These are phyloP conservation scores for Colletotrichum sublineola DNA, from an alignment of 2,329 filamentous ascomycete genomes.

Conservation along the genomic window DNA sequence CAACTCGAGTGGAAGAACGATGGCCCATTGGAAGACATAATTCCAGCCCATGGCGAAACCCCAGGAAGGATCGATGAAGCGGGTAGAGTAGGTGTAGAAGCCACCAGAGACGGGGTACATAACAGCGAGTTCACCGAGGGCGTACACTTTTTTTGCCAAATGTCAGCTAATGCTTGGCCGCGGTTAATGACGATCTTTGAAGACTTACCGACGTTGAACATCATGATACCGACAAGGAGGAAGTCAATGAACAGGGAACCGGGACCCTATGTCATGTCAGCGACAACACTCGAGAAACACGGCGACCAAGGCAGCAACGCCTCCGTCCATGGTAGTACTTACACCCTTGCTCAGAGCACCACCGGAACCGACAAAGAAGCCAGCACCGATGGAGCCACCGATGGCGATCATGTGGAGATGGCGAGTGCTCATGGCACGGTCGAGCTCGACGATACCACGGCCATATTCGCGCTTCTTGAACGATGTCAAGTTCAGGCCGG, in stretches of 20 bases:
- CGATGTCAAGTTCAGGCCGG: slow-evolving; percentile 55
- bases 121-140: slow-evolving; percentile 72
- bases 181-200: fast-evolving
- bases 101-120: slow-evolving; percentile 74
- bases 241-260: slow-evolving; percentile 64
- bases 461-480: slow-evolving; percentile 51
- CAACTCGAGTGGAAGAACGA: slow-evolving; percentile 64
- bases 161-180: neutral
- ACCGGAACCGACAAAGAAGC: slow-evolving; percentile 73
- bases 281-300: neutral
- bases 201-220: slow-evolving; percentile 64
- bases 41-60: slow-evolving; percentile 69
- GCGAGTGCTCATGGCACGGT: slow-evolving; percentile 65
- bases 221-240: slow-evolving; percentile 69
- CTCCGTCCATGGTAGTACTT: neutral
- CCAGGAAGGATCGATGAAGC: slow-evolving; percentile 73
- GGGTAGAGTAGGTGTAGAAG: slow-evolving; percentile 72
- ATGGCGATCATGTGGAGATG: slow-evolving; percentile 75
- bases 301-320: neutral
- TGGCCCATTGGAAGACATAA: slow-evolving; percentile 64
- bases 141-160: slow-evolving; percentile 57
- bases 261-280: slow-evolving; percentile 49
- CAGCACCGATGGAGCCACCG: slow-evolving; percentile 72
- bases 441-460: slow-evolving; percentile 50
- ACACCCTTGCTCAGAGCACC: slow-evolving; percentile 62